Base-by-base conservation (phyloP, 1,284 basidiomycete species). In the Phylloboletellus chloephorus region DNA sequence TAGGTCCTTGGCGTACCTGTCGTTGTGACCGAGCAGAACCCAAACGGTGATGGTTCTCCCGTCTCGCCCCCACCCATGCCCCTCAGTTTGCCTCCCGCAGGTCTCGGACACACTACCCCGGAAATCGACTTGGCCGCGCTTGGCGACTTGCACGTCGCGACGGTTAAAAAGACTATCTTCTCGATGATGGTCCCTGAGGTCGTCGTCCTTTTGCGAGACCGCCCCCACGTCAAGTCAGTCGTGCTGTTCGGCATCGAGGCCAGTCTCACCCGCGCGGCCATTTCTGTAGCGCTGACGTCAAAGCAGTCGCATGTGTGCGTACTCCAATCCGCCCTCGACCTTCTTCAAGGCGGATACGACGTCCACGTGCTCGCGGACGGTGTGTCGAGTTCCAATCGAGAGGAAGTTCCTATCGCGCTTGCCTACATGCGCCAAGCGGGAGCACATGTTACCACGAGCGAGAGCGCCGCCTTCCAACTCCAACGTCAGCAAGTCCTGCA, bases 211-310 rank as follows among this genome's bases (percentile, higher is more conserved):
- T 67, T 93, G 42, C 56, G 64, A 21, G 56, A 68, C n/a, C 72
- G 69, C 25, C 65, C 67, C 16, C 57, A 68, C 17, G 63, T 82
- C 45, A 69, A 74, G 39, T 75, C 74, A 13, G 69, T 90, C 35
- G 78, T 94, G 19, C 65, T 96, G 4, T 79, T 91, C 52, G 92
- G 92, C 21, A 92, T 94, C 44, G 90, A 93, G 69, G 87, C 84
- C 43, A 26, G 72, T 48, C 17, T n/a, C 10, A 9, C 7, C 43
- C 5, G 20, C 28, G 7, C 19, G 11, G 3, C 6, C 20, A 17
- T 1, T 25, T 11, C 16, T 37, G 32, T 36, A 24, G n/a, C 36
- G 26, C 46, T 49, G 28, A 48, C 35, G 30, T 40, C 41, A 29
- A 15, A 37, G n/a, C 56, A 88, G 85, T 76, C 85, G 2, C 93